A percentile compares a stretch with the other conserved stretches of the same genome.
phyloP scores from a whole-genome alignment of 2,329 filamentous ascomycete genomes.

The Colletotrichum spinosum region DNA sequence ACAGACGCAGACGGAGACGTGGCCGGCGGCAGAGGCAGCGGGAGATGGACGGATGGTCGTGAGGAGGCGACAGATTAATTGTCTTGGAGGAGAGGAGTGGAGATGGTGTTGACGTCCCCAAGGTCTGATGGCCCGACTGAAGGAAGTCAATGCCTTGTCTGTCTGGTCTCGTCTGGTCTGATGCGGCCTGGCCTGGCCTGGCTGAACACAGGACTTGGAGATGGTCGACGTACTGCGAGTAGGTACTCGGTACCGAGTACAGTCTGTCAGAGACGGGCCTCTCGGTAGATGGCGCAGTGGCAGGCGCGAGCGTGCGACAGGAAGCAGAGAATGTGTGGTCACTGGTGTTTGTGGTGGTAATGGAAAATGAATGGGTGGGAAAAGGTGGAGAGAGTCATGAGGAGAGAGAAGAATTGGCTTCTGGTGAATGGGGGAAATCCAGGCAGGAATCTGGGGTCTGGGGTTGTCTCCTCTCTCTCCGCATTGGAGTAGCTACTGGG shows the following conservation, averaged over 20 bases:
- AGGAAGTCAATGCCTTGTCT: no score
- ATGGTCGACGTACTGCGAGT: no score
- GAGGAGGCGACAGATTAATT: not conserved
- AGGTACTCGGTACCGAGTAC: no score
- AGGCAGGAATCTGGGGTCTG: constrained; percentile 39
- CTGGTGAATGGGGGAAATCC: constrained; percentile 39
- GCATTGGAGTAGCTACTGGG: constrained; percentile 53
- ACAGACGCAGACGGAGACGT: constrained; percentile 17
- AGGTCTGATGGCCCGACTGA: no score
- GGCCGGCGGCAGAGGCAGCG: not conserved
- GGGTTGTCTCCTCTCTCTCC: constrained; percentile 53
- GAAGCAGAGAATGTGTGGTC: constrained; percentile 33
- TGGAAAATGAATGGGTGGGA: constrained; percentile 42
- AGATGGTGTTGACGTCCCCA: no score
- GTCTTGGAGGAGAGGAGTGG: no score
- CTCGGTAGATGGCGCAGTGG: not conserved
- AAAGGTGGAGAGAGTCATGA: constrained; percentile 41
- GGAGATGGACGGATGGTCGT: not conserved
- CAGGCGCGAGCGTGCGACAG: constrained; percentile 14
- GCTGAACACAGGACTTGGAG: no score
- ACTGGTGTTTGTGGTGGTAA: constrained; percentile 43
- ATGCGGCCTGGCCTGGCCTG: no score
- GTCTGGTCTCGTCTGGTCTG: no score
- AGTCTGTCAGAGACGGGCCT: no score
- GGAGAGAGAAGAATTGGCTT: constrained; percentile 41